Evolutionary conservation across 202 grass and related monocot species (phyloP).

Genomic region (Elaeis oleifera): DNA sequence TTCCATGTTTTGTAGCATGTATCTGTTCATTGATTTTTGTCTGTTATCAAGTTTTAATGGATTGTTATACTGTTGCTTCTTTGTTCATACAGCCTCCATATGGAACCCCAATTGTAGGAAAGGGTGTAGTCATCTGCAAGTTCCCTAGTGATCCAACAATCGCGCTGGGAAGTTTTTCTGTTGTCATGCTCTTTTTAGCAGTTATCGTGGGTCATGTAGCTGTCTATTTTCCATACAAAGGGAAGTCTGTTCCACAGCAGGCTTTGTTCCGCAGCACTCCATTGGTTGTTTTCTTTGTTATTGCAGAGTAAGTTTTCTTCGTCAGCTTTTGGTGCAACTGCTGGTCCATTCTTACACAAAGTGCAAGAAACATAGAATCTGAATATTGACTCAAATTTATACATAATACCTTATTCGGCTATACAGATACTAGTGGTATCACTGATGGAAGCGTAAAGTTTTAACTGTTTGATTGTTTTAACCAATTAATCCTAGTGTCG

Average conservation of each 20-base stretch:
- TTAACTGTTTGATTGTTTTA: too few species aligned
- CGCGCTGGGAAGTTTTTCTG: neutral
- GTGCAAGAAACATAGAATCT: too few species aligned
- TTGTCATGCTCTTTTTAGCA: neutral
- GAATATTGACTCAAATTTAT: too few species aligned
- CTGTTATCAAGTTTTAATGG: too few species aligned
- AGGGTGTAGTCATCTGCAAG: conserved; percentile 14
- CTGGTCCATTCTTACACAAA: too few species aligned
- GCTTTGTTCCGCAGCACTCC: neutral
- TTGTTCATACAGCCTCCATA: conserved; percentile 4
- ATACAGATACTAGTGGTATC: too few species aligned
- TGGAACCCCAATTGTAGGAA: conserved; percentile 10
- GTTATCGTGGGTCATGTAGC: conserved; percentile 2
- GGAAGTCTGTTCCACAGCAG: neutral
- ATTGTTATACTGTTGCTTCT: neutral
- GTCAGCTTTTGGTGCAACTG: too few species aligned
- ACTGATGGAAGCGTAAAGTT: too few species aligned
- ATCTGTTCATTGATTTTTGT: neutral
- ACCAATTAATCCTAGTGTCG: too few species aligned
- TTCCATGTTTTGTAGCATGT: neutral
- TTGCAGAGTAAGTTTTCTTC: conserved; percentile 6
- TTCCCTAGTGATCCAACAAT: conserved; percentile 10
- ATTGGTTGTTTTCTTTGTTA: neutral
- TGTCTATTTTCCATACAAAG: conserved; percentile 12
- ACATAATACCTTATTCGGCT: too few species aligned